Evolutionary conservation across 129 eudicot species (phyloP).

Genomic region (Centaurea solstitialis): DNA sequence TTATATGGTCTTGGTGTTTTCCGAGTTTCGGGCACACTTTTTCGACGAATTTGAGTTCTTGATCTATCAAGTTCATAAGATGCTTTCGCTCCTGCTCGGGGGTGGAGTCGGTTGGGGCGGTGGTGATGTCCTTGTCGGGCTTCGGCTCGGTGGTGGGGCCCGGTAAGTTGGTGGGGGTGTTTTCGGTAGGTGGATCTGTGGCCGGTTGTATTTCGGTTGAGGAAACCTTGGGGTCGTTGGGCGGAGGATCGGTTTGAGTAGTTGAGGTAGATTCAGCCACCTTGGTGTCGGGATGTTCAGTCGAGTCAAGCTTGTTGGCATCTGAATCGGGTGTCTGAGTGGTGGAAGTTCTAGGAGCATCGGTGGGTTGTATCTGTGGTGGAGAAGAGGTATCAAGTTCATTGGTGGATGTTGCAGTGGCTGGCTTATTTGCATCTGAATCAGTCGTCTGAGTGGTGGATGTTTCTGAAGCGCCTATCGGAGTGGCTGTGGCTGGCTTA

Average conservation of each 20-base stretch:
- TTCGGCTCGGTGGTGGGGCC: background rate
- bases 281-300: background rate
- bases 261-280: background rate
- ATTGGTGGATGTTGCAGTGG: background rate
- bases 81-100: background rate
- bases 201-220: background rate
- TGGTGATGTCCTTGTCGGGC: background rate
- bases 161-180: background rate
- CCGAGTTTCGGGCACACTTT: conserved; percentile 5
- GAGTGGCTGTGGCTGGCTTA: conserved; percentile 1
- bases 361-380: background rate
- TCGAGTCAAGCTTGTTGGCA: background rate
- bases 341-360: background rate
- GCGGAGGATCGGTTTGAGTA: background rate
- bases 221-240: background rate
- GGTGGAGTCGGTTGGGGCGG: background rate
- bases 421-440: too few species aligned
- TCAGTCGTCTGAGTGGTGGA: too few species aligned
- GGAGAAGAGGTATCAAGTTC: background rate
- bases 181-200: background rate
- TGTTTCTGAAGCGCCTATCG: too few species aligned
- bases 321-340: background rate
- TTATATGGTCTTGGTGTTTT: background rate
- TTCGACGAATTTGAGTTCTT: background rate
- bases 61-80: conserved; percentile 18